Conservation (phyloP, 495 filamentous ascomycete species). For the Trichoderma parareesei region DNA sequence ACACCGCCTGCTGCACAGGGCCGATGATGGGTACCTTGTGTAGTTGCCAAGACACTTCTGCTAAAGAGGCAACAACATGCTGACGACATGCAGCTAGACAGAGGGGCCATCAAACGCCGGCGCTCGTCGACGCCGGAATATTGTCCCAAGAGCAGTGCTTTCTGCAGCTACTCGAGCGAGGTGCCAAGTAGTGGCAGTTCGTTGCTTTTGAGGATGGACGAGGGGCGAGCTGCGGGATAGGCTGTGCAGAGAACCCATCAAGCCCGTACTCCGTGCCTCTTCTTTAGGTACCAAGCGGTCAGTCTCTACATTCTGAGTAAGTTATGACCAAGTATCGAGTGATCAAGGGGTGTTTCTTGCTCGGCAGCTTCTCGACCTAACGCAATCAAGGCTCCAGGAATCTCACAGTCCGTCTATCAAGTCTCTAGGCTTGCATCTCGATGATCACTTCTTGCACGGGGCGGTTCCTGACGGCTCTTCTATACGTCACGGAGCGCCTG, state of each 20-base stretch:
- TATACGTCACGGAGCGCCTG: background rate
- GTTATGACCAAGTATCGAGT: background rate
- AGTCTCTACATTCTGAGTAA: too few relatives aligned
- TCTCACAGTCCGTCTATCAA: background rate
- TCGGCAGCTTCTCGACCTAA: background rate
- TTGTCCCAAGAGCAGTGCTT: background rate
- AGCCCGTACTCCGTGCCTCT: background rate
- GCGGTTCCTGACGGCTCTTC: background rate
- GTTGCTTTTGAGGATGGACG: background rate
- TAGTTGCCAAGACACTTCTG: background rate
- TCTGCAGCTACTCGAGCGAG: background rate
- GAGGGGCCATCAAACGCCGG: background rate
- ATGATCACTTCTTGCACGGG: background rate
- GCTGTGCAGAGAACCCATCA: background rate
- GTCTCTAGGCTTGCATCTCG: background rate
- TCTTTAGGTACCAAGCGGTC: background rate
- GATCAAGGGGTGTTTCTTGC: background rate
- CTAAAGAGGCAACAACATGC: background rate
- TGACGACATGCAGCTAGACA: constrained; percentile 3
- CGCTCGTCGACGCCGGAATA: background rate
- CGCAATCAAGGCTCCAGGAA: background rate
- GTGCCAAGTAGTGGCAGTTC: background rate
- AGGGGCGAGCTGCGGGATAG: background rate
- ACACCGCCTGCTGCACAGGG: background rate
- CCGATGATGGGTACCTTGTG: too few relatives aligned